Conservation (phyloP, 352 stramenopile species). For the Phytophthora ramorum region DNA sequence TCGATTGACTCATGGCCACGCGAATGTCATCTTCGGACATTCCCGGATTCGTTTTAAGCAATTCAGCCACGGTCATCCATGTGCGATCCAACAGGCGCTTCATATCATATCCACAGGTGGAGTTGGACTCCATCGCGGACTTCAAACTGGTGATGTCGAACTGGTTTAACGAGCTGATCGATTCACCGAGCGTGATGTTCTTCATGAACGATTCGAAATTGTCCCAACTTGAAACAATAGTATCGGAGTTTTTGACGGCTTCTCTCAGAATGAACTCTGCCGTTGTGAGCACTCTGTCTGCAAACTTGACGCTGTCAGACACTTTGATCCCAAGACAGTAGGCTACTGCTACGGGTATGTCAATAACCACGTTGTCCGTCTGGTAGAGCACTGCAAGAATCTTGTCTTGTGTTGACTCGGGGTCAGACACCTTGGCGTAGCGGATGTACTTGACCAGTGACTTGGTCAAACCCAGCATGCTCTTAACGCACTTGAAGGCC, state of each 20-base stretch:
- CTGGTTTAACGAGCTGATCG: slow-evolving; percentile 21
- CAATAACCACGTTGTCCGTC: slow-evolving; percentile 43
- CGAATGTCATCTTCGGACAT: slow-evolving; percentile 33
- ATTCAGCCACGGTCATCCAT: slow-evolving; percentile 32
- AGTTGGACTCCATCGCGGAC: slow-evolving; percentile 26
- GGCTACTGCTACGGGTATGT: slow-evolving; percentile 43
- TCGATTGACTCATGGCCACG: slow-evolving; percentile 32
- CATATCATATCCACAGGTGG: slow-evolving; percentile 30
- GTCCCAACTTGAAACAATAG: slow-evolving; percentile 33
- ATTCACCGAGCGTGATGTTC: slow-evolving; percentile 27
- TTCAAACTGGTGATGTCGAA: slow-evolving; percentile 21
- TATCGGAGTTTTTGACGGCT: slow-evolving; percentile 33
- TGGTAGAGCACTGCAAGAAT: slow-evolving; percentile 42
- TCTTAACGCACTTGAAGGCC: slow-evolving; percentile 37
- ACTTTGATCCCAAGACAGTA: slow-evolving; percentile 40
- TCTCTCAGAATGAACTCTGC: slow-evolving; percentile 36
- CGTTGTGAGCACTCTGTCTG: slow-evolving; percentile 36
- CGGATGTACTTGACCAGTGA: slow-evolving; percentile 38
- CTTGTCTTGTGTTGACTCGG: slow-evolving; percentile 40
- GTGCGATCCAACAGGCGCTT: slow-evolving; percentile 32
- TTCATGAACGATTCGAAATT: slow-evolving; percentile 31
- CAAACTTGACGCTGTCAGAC: slow-evolving; percentile 32
- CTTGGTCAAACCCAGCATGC: slow-evolving; percentile 32
- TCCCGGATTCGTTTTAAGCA: slow-evolving; percentile 17
- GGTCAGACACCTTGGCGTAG: slow-evolving; percentile 31